Percentiles rank a stretch among this genome's conserved stretches.
Evolutionary conservation across 805 yeast species (phyloP).

Genomic region (Zygoascus biomembranicola): DNA sequence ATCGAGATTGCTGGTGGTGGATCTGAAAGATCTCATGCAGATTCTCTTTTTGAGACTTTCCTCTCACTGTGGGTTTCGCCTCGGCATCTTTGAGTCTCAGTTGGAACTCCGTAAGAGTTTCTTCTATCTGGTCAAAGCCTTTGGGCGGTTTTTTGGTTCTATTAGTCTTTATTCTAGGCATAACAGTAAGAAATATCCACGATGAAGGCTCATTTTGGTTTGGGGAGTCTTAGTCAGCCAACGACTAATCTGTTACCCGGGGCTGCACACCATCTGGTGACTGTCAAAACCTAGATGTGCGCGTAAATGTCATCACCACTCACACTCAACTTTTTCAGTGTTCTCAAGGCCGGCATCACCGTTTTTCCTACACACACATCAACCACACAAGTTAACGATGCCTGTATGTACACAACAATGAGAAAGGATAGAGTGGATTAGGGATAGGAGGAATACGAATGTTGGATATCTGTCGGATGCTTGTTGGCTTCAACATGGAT

Average conservation of each 20-base stretch:
- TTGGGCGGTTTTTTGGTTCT: slow-evolving; percentile 55
- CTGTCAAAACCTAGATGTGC: not conserved
- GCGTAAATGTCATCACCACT: not conserved
- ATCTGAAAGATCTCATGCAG: slow-evolving; percentile 64
- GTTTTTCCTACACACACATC: not conserved
- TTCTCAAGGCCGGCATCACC: not conserved
- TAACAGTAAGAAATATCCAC: slow-evolving; percentile 12
- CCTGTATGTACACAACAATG: slow-evolving; percentile 3
- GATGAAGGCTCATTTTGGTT: not conserved
- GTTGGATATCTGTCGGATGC: no score
- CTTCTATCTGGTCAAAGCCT: slow-evolving; percentile 62
- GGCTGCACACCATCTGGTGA: not conserved
- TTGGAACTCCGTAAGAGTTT: slow-evolving; percentile 54
- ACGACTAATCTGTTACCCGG: not conserved
- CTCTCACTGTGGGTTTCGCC: slow-evolving; percentile 30
- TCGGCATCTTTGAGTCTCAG: slow-evolving; percentile 49
- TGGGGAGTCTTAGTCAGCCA: not conserved
- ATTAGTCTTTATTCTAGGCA: slow-evolving; percentile 40
- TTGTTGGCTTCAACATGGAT: no score
- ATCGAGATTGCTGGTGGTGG: slow-evolving; percentile 69
- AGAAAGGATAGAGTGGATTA: not conserved
- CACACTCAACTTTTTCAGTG: not conserved
- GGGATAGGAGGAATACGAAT: not conserved
- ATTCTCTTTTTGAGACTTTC: slow-evolving; percentile 43
- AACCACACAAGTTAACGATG: slow-evolving; percentile 1